Evolutionary conservation across 2,329 filamentous ascomycete species (phyloP), one percentile per base, ranked within the genome.

Genomic region (Trichoderma sp.): DNA sequence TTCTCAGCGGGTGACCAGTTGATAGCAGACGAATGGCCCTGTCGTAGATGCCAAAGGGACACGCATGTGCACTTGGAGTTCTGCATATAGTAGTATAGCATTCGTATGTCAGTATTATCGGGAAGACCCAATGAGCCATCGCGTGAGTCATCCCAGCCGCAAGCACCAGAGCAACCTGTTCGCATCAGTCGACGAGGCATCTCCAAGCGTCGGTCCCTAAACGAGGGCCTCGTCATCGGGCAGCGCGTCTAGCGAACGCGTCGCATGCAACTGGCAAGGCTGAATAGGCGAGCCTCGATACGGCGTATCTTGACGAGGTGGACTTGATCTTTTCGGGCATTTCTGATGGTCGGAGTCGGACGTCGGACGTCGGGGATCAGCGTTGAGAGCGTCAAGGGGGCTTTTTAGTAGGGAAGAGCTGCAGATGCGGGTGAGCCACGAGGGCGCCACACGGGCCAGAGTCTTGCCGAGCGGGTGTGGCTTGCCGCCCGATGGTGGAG

Each of bases 401-500:
- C 5, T n/a, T 60, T 43, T 60, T 43, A 51, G 26, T 15, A 59
- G 30, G 12, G 5, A n/a, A 7, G n/a, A 26, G 39, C 12, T 43
- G 41, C 19, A 24, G 19, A 39, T 30, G 24, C 41, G 19, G 14
- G n/a, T n/a, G 44, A 62, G 50, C 41, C 50, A 63, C 60, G 26
- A 3, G 28, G 34, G 30, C 60, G 60, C 60, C 60, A 63, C 50
- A 9, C 60, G 60, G 58, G 50, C 41, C 21, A 26, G 7, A 63
- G 54, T 63, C 60, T 47, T 55, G 50, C 60, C 60, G 60, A 55
- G 12, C 50, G 34, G 57, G 45, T 26, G 45, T 21, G 57, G 45
- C 30, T 39, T 51, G 57, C n/a, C 15, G 41, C 19, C 3, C 14
- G 44, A 50, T 30, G 4, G 44, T 50, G 58, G 47, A 41, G 17